Percentiles rank a stretch among this genome's conserved stretches.
These are phyloP conservation scores for Citrus australasica DNA, from an alignment of 345 rosid species.

Conservation along the genomic window DNA sequence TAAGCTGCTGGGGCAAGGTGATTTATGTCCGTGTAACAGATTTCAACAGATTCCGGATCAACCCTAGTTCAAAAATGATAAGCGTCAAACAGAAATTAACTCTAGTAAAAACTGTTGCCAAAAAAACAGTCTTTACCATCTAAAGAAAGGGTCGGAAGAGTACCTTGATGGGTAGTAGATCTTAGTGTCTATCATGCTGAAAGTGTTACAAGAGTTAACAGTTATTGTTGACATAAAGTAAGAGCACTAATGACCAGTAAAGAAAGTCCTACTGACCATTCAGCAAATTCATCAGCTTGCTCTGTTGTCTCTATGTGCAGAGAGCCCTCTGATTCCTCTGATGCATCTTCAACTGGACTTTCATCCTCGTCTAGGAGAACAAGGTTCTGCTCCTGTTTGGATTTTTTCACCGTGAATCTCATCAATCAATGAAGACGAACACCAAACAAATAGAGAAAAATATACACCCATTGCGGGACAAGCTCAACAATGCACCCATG, in stretches of 20 bases:
- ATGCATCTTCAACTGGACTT: slow-evolving; percentile 30
- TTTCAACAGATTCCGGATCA: slow-evolving; percentile 64
- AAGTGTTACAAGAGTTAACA: slow-evolving; percentile 22
- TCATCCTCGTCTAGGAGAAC: slow-evolving; percentile 68
- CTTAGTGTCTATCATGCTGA: slow-evolving; percentile 50
- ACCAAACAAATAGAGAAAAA: not conserved
- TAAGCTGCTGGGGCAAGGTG: slow-evolving; percentile 66
- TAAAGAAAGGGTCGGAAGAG: not conserved
- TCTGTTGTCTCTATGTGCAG: slow-evolving; percentile 31
- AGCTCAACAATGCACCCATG: slow-evolving; percentile 1
- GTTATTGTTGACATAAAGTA: slow-evolving; percentile 7
- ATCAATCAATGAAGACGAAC: slow-evolving; percentile 8
- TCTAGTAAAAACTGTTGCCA: not conserved
- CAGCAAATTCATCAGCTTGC: slow-evolving; percentile 34
- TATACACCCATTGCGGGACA: not conserved
- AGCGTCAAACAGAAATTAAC: not conserved
- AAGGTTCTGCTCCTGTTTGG: slow-evolving; percentile 46
- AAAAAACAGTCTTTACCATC: slow-evolving; percentile 1
- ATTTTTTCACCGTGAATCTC: slow-evolving; percentile 2
- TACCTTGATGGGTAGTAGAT: slow-evolving; percentile 84
- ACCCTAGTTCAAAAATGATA: slow-evolving; percentile 41
- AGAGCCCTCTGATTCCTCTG: slow-evolving; percentile 39
- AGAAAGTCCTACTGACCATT: slow-evolving; percentile 37
- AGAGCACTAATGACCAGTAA: slow-evolving; percentile 2
- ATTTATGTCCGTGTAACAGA: slow-evolving; percentile 51